Base-by-base conservation (phyloP, 345 rosid genomes). In the Eucalyptus tenuipes region DNA sequence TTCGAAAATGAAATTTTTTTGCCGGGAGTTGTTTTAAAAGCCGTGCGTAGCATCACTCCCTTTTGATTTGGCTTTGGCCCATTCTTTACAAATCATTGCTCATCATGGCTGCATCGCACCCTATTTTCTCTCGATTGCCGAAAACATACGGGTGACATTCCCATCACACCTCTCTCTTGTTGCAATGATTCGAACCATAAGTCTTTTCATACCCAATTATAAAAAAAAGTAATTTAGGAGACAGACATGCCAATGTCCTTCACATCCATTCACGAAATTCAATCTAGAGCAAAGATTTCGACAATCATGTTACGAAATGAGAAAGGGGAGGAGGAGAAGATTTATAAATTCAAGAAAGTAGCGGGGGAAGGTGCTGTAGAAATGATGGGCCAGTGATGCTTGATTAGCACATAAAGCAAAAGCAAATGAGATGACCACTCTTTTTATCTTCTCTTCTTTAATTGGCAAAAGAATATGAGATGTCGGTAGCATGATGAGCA, bases 1-100 rank as follows among this genome's bases (percentile, higher is more conserved):
- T n/a, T 64, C 4, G 3, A 64, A 64, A n/a, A n/a, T 5, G 5
- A n/a, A n/a, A 7, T 64, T 0, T n/a, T 2, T n/a, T 64, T 29
- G 37, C 75, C 33, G 37, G 5, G 37, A 7, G 37, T 7, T 64
- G 75, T 64, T 14, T 64, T n/a, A 14, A n/a, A n/a, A 64, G 33
- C 37, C 20, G 5, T 13, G 75, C 75, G 0, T 6, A 55, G 29
- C 61, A 27, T 61, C 31, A 7, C 10, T 64, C 3, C 20, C 75
- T n/a, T 64, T n/a, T 14, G 20, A 64, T n/a, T 64, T n/a, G 75
- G 17, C 40, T n/a, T 64, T 64, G 20, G 75, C 75, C 75, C 75
- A 64, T 14, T n/a, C 57, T 29, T n/a, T n/a, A 64, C 40, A n/a
- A 15, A n/a, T 64, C 37, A n/a, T n/a, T 64, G 37, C 75, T 64